Conservation (phyloP, 2,329 filamentous ascomycete genomes). For the Rutstroemia sp. region DNA sequence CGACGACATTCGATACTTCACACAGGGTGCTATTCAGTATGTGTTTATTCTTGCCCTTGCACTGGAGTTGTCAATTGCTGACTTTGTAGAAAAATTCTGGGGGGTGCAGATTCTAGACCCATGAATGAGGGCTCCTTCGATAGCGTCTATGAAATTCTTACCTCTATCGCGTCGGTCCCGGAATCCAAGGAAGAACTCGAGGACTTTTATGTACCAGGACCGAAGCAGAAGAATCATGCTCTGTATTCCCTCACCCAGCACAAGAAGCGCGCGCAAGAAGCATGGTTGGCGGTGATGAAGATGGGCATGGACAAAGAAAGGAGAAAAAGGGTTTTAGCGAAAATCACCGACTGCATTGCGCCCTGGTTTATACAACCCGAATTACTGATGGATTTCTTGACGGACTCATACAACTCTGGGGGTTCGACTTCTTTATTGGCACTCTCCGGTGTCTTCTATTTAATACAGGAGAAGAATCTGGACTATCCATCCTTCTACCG, state of each 20-base stretch:
- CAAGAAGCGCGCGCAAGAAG: constrained; percentile 74
- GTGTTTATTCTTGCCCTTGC: constrained; percentile 27
- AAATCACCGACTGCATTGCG: constrained; percentile 70
- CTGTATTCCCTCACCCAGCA: constrained; percentile 61
- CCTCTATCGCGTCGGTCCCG: constrained; percentile 63
- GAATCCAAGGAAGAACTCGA: constrained; percentile 57
- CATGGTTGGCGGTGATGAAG: constrained; percentile 74
- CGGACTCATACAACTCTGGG: constrained; percentile 83
- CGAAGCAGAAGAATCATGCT: constrained; percentile 59
- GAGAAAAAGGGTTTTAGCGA: constrained; percentile 68
- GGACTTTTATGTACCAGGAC: constrained; percentile 58
- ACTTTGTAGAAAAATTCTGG: constrained; percentile 30
- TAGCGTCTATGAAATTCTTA: constrained; percentile 54
- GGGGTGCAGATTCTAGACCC: constrained; percentile 23
- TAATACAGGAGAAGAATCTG: constrained; percentile 88
- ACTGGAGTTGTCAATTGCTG: constrained; percentile 12
- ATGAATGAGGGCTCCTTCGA: constrained; percentile 36
- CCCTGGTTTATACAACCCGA: constrained; percentile 89
- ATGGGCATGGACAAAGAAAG: constrained; percentile 61
- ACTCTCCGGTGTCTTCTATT: constrained; percentile 86
- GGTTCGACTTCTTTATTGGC: constrained; percentile 83
- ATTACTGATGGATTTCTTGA: constrained; percentile 89
- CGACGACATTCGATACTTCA: constrained; percentile 80
- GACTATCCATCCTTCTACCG: constrained; percentile 93
- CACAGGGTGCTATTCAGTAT: constrained; percentile 67